Evolutionary conservation across 2,329 filamentous ascomycete genomes (phyloP).

Genomic region (Tolypocladium guangdongense): DNA sequence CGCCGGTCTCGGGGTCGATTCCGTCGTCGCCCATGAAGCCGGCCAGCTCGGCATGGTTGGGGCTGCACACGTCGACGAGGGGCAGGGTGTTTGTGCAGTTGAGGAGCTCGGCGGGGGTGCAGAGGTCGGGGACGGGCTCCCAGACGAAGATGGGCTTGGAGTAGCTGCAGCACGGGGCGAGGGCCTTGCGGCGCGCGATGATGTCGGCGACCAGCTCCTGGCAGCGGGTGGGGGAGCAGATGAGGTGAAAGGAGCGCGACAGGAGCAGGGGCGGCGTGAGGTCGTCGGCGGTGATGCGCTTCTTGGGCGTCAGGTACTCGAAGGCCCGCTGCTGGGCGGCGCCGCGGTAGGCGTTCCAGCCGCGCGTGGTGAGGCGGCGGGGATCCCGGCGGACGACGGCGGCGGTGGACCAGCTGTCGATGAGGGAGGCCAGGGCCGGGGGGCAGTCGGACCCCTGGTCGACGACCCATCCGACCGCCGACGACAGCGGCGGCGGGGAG

Average conservation of each 20-base stretch:
- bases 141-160: conserved; percentile 70
- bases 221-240: conserved; percentile 71
- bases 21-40: conserved; percentile 63
- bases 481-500: conserved; percentile 56
- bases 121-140: conserved; percentile 90
- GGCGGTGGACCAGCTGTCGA: conserved; percentile 67
- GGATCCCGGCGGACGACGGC: conserved; percentile 57
- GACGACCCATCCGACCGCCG: conserved; percentile 76
- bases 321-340: conserved; percentile 63
- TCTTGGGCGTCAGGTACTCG: conserved; percentile 78
- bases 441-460: conserved; percentile 88
- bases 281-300: conserved; percentile 64
- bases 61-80: conserved; percentile 54
- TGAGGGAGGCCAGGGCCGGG: conserved; percentile 44
- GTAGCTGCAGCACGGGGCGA: conserved; percentile 22
- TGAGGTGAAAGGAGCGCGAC: conserved; percentile 74
- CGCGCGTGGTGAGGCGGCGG: conserved; percentile 68
- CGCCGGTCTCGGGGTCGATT: conserved; percentile 41
- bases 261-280: conserved; percentile 56
- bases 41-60: conserved; percentile 84
- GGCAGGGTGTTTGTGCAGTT: conserved; percentile 54
- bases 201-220: conserved; percentile 67
- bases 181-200: conserved; percentile 39
- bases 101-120: conserved; percentile 56
- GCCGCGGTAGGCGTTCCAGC: conserved; percentile 81